Percentiles rank a stretch among this genome's conserved stretches.
Evolutionary conservation across 345 rosid species (phyloP).

Genomic region (Pugionium cornutum): DNA sequence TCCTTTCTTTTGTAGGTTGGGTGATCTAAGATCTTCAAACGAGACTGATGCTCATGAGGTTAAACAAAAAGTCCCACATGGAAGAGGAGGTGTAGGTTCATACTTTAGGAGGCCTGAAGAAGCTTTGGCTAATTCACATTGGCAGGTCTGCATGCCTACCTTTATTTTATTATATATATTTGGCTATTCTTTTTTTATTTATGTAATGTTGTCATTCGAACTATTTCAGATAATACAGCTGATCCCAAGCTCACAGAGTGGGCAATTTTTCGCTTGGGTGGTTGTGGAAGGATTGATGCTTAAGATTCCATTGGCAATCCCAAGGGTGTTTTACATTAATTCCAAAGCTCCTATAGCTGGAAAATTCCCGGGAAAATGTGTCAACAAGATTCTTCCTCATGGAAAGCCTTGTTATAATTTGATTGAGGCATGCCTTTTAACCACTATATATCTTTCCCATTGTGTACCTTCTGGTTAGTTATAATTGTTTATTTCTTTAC

Average conservation of each 20-base stretch:
- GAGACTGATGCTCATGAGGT: constrained; percentile 38
- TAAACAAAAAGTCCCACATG: constrained; percentile 48
- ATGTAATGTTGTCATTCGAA: constrained; percentile 18
- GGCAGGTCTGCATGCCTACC: constrained; percentile 63
- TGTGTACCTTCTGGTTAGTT: constrained; percentile 18
- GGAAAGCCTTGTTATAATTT: constrained; percentile 71
- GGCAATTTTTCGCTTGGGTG: constrained; percentile 83
- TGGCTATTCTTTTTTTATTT: constrained; percentile 34
- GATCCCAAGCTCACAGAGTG: constrained; percentile 57
- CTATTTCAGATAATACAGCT: constrained; percentile 78
- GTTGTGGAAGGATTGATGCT: constrained; percentile 90
- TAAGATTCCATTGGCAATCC: constrained; percentile 77
- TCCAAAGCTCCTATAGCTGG: constrained; percentile 62
- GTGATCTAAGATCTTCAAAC: constrained; percentile 46
- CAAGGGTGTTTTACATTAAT: constrained; percentile 80
- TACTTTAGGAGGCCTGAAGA: constrained; percentile 81
- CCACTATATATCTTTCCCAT: constrained; percentile 18
- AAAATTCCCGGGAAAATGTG: constrained; percentile 76
- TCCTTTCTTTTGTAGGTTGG: constrained; percentile 55
- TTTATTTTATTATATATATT: constrained; percentile 19
- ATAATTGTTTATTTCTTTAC: constrained; percentile 32
- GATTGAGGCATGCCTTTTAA: constrained; percentile 61
- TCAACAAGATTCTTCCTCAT: constrained; percentile 85
- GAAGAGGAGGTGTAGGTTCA: constrained; percentile 68
- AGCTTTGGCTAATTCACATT: constrained; percentile 68